phyloP scores from a whole-genome alignment of 2,329 filamentous ascomycete genomes.

The Cercospora janseana region DNA sequence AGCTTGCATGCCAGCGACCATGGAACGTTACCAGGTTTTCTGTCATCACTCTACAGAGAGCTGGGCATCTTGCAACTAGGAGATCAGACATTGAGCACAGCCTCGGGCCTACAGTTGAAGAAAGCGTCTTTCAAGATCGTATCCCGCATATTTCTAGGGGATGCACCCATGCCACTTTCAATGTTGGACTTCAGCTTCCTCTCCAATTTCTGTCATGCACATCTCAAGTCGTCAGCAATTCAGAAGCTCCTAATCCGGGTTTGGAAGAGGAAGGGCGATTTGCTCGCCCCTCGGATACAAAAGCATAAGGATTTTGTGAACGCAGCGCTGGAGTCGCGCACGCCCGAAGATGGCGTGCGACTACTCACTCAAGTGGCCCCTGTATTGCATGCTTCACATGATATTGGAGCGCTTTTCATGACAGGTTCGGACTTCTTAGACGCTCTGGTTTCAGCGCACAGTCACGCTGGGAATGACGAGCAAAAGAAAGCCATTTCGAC shows the following conservation, averaged over 20 bases:
- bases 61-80: slow-evolving; percentile 35
- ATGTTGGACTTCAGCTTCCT: slow-evolving; percentile 67
- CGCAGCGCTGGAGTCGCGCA: slow-evolving; percentile 58
- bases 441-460: slow-evolving; percentile 65
- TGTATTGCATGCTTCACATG: slow-evolving; percentile 61
- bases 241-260: slow-evolving; percentile 50
- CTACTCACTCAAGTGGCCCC: slow-evolving; percentile 59
- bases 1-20: slow-evolving; percentile 50
- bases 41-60: slow-evolving; percentile 65
- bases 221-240: slow-evolving; percentile 61
- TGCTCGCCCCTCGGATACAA: slow-evolving; percentile 57
- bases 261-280: slow-evolving; percentile 53
- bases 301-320: slow-evolving; percentile 62
- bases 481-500: slow-evolving; percentile 68
- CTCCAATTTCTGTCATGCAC: slow-evolving; percentile 64
- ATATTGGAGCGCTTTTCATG: slow-evolving; percentile 62
- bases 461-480: slow-evolving; percentile 56
- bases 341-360: slow-evolving; percentile 23
- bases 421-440: slow-evolving; percentile 87
- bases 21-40: slow-evolving; percentile 60
- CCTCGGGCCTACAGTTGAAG: slow-evolving; percentile 53
- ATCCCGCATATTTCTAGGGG: slow-evolving; percentile 22
- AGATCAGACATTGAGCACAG: slow-evolving; percentile 28
- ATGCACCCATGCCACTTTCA: slow-evolving; percentile 37
- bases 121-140: slow-evolving; percentile 65